Percentiles rank a stretch among this genome's conserved stretches.
phyloP scores from a whole-genome alignment of 2,329 filamentous ascomycete genomes.

The Leptographium galeiforme region DNA sequence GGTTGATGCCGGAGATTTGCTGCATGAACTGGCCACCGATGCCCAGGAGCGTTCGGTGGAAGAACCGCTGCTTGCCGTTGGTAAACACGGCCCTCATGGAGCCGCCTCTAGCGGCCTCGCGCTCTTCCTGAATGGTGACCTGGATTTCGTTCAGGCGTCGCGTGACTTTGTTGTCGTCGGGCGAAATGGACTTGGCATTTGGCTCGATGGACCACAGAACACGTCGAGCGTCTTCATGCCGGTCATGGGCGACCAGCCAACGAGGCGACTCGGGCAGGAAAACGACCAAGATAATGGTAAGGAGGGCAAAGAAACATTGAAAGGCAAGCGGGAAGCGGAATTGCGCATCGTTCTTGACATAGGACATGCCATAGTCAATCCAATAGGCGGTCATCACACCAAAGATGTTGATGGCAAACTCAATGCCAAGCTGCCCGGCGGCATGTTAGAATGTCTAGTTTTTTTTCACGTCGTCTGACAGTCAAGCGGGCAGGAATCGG shows the following conservation, averaged over 20 bases:
- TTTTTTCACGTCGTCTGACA: too few species aligned
- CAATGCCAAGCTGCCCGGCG: too few species aligned
- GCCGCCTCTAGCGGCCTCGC: slow-evolving; percentile 31
- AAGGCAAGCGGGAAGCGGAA: slow-evolving; percentile 46
- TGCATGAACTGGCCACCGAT: background rate
- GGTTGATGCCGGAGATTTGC: slow-evolving; percentile 12
- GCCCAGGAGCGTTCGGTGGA: background rate
- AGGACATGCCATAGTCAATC: slow-evolving; percentile 45
- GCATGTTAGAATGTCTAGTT: too few species aligned
- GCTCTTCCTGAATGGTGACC: slow-evolving; percentile 19
- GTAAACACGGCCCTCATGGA: background rate
- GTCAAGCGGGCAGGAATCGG: too few species aligned
- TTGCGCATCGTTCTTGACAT: slow-evolving; percentile 23
- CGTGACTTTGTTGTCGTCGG: slow-evolving; percentile 13
- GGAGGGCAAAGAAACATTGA: slow-evolving; percentile 43
- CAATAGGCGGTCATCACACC: slow-evolving; percentile 47
- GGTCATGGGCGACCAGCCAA: slow-evolving; percentile 31
- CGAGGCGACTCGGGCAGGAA: slow-evolving; percentile 37
- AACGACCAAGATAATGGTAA: slow-evolving; percentile 40
- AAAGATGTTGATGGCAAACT: too few species aligned
- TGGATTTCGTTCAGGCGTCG: slow-evolving; percentile 30
- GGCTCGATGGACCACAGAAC: slow-evolving; percentile 12
- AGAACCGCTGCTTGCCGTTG: background rate
- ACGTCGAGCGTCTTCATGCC: slow-evolving; percentile 29
- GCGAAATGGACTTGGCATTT: slow-evolving; percentile 18